Evolutionary conservation across 2,329 filamentous ascomycete genomes (phyloP).

Genomic region (Diplodia corticola): DNA sequence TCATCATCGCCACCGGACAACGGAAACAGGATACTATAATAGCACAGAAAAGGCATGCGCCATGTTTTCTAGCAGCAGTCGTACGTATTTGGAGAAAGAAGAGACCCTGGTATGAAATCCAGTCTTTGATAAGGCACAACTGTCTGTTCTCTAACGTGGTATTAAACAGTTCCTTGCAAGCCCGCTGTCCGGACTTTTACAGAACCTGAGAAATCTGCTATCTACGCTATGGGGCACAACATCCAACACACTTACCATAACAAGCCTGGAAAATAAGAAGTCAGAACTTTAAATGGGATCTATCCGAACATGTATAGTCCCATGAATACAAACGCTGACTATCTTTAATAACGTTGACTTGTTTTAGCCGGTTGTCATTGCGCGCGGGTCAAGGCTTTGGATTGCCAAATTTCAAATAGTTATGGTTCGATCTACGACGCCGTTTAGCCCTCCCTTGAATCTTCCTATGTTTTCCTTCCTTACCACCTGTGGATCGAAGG

Average conservation of each 20-base stretch:
- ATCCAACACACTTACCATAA: neutral
- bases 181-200: neutral
- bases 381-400: too few relatives aligned
- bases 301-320: neutral
- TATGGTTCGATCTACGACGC: too few relatives aligned
- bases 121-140: neutral
- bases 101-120: neutral
- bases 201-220: neutral
- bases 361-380: too few relatives aligned
- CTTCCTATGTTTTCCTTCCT: too few relatives aligned
- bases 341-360: too few relatives aligned
- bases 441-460: too few relatives aligned
- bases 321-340: too few relatives aligned
- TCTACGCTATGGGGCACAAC: neutral
- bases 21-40: neutral
- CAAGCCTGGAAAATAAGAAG: neutral
- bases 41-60: too few relatives aligned
- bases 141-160: neutral
- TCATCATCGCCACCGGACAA: too few relatives aligned
- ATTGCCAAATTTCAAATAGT: too few relatives aligned
- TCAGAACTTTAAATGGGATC: neutral
- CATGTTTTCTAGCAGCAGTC: slow-evolving; percentile 15
- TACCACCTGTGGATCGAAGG: too few relatives aligned
- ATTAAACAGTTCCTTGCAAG: neutral
- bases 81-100: neutral